A percentile compares a stretch with the other conserved stretches of the same genome.
These are phyloP conservation scores for Dendrostoma leiphaemia DNA, from an alignment of 2,329 filamentous ascomycete genomes.

Conservation along the genomic window DNA sequence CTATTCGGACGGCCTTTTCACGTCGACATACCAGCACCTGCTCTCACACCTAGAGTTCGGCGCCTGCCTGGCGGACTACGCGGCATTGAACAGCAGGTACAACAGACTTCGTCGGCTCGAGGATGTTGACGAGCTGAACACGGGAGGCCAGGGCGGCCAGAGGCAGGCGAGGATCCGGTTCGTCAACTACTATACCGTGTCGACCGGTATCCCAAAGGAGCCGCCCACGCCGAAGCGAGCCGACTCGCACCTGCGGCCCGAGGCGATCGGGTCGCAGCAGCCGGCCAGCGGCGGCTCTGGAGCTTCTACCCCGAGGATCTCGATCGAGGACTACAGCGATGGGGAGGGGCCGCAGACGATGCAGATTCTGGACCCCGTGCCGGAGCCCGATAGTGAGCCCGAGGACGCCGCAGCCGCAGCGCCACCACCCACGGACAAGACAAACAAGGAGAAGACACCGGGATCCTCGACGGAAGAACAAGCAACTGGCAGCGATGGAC, in stretches of 20 bases:
- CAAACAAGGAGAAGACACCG: neutral
- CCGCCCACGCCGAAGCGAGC: constrained; percentile 7
- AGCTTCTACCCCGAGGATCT: constrained; percentile 38
- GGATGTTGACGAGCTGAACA: constrained; percentile 57
- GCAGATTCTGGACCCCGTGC: constrained; percentile 19
- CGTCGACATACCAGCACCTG: constrained; percentile 71
- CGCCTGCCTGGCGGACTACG: constrained; percentile 74
- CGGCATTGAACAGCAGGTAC: constrained; percentile 69
- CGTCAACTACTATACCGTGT: constrained; percentile 88
- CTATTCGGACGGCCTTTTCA: constrained; percentile 63
- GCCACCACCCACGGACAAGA: neutral
- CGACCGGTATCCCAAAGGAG: constrained; percentile 67
- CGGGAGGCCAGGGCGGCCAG: constrained; percentile 28
- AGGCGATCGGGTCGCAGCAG: constrained; percentile 12
- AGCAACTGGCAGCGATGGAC: neutral
- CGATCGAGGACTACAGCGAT: constrained; percentile 43
- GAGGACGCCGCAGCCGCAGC: neutral
- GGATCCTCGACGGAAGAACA: neutral
- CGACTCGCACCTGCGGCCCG: constrained; percentile 21
- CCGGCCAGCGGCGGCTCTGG: constrained; percentile 13
- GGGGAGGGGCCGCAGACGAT: constrained; percentile 23
- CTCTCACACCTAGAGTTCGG: constrained; percentile 83
- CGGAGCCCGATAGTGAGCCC: constrained; percentile 12
- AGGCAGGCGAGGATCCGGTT: constrained; percentile 65
- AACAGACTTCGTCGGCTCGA: constrained; percentile 68